Conservation (phyloP, 306 rosid genomes). For the Abrus precatorius region DNA sequence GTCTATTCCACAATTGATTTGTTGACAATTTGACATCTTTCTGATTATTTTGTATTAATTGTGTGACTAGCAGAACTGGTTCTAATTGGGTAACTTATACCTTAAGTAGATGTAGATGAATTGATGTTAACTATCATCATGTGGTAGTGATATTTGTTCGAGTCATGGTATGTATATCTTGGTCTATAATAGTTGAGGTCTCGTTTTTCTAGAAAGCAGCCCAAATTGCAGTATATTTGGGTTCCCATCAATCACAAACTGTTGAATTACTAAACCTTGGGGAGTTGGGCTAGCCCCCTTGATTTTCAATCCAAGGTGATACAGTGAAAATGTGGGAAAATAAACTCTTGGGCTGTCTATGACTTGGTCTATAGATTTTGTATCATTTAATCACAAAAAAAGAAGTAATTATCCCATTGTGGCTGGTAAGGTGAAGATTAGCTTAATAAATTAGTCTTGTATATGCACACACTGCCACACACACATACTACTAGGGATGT, state of each 20-base stretch:
- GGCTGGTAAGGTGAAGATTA: background rate
- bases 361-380: background rate
- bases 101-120: slow-evolving; percentile 35
- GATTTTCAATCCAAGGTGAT: slow-evolving; percentile 23
- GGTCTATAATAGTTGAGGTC: slow-evolving; percentile 35
- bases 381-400: background rate
- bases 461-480: too few species aligned
- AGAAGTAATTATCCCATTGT: background rate
- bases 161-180: background rate
- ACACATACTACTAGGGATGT: background rate
- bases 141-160: slow-evolving; percentile 17
- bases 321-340: slow-evolving; percentile 11
- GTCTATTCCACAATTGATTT: slow-evolving; percentile 15
- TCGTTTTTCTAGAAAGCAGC: slow-evolving; percentile 40
- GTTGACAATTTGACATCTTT: slow-evolving; percentile 23
- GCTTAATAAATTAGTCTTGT: background rate
- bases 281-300: slow-evolving; percentile 17
- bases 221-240: slow-evolving; percentile 37
- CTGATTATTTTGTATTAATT: slow-evolving; percentile 3
- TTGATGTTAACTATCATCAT: slow-evolving; percentile 28
- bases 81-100: slow-evolving; percentile 14
- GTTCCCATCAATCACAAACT: slow-evolving; percentile 19
- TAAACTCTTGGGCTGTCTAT: slow-evolving; percentile 22
- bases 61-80: slow-evolving; percentile 18
- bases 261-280: slow-evolving; percentile 24